phyloP scores from a whole-genome alignment of 805 yeast species.

The Nakazawaea ambrosiae region DNA sequence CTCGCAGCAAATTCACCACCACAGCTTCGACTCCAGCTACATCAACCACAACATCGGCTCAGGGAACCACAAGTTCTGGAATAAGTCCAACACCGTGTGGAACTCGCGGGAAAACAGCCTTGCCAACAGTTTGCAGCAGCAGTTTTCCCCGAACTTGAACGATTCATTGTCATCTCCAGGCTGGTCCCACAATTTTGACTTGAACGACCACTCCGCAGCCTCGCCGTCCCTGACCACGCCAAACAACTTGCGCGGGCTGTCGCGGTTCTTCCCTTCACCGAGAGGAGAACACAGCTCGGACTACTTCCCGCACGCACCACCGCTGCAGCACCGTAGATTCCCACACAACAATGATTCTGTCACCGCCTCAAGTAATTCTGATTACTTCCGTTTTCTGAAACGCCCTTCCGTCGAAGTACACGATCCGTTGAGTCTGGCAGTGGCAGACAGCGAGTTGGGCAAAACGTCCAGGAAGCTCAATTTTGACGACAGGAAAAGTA shows the following conservation, averaged over 20 bases:
- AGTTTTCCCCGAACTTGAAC: constrained; percentile 2
- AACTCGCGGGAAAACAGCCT: constrained; percentile 8
- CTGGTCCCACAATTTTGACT: constrained; percentile 5
- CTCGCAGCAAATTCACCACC: constrained; percentile 2
- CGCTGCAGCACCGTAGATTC: no score
- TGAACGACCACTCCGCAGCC: background rate
- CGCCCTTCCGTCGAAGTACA: background rate
- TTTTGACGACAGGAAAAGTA: no score
- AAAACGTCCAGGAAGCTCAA: no score
- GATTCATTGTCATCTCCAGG: constrained; percentile 4
- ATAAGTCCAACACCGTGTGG: constrained; percentile 6
- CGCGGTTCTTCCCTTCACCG: constrained; percentile 30
- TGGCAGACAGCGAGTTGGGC: no score
- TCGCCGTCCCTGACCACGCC: constrained; percentile 13
- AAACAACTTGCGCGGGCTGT: constrained; percentile 18
- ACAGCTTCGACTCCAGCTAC: constrained; percentile 10
- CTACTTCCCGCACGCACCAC: constrained; percentile 1
- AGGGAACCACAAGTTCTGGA: no score
- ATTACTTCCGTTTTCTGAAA: background rate
- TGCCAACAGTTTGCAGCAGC: background rate
- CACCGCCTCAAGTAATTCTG: no score
- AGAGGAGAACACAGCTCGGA: constrained; percentile 17
- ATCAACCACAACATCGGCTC: constrained; percentile 4
- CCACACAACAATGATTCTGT: no score
- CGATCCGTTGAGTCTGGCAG: constrained; percentile 5